Percentiles rank a stretch among this genome's conserved stretches.
Evolutionary conservation across 1,284 basidiomycete genomes (phyloP).

Genomic region (Moniliella sp.): DNA sequence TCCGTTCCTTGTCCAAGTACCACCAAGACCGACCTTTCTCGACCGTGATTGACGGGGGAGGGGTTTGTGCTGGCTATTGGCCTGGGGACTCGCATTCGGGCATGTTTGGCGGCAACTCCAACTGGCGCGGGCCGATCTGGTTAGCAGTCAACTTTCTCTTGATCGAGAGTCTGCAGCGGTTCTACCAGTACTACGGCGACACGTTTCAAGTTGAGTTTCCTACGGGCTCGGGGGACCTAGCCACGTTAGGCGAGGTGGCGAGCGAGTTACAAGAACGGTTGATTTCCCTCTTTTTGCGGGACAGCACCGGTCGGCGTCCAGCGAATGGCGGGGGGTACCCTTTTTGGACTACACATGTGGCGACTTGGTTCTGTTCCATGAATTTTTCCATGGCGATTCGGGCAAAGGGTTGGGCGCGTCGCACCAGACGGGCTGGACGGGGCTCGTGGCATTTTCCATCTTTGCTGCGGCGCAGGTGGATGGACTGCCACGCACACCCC

Average conservation of each 20-base stretch:
- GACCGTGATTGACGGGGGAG: constrained; percentile 77
- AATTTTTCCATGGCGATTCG: constrained; percentile 87
- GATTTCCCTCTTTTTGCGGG: constrained; percentile 83
- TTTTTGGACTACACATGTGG: constrained; percentile 76
- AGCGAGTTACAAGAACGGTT: constrained; percentile 92
- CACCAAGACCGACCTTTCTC: constrained; percentile 85
- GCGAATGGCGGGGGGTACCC: constrained; percentile 36
- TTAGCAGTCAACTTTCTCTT: constrained; percentile 81
- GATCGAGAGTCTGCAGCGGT: constrained; percentile 67
- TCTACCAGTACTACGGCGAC: constrained; percentile 43
- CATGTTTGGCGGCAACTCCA: constrained; percentile 88
- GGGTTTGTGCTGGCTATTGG: constrained; percentile 86
- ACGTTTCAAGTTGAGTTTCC: constrained; percentile 58
- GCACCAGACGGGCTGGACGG: constrained; percentile 85
- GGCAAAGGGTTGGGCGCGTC: constrained; percentile 67
- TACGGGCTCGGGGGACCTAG: constrained; percentile 71
- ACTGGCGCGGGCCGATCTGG: constrained; percentile 74
- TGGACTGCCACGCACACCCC: constrained; percentile 12
- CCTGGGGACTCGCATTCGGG: constrained; percentile 84
- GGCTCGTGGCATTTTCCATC: constrained; percentile 9
- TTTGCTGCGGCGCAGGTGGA: constrained; percentile 46
- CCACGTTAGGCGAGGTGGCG: constrained; percentile 75
- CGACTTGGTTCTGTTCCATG: constrained; percentile 86
- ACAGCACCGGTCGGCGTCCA: constrained; percentile 33
- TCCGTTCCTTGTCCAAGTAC: constrained; percentile 60